phyloP scores from a whole-genome alignment of 768 basidiomycete genomes.

The Boletus rubroflammeus region DNA sequence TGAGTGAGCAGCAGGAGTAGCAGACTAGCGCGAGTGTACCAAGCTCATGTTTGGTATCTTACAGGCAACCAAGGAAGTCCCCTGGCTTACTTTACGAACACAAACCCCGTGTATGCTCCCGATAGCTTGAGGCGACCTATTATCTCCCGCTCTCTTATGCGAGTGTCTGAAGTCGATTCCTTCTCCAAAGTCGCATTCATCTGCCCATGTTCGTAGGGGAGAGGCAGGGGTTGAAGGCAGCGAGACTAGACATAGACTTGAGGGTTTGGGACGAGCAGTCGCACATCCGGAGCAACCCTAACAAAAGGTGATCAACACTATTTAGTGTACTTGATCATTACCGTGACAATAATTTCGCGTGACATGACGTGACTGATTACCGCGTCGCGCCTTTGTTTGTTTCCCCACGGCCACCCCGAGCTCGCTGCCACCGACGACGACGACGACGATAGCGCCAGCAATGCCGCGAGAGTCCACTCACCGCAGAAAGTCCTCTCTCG shows the following conservation, averaged over 20 bases:
- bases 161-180: conserved; percentile 60
- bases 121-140: conserved; percentile 32
- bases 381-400: too few relatives aligned
- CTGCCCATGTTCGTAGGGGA: conserved; percentile 46
- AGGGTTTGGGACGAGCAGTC: conserved; percentile 27
- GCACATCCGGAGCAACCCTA: conserved; percentile 38
- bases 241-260: conserved; percentile 33
- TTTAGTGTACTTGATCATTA: too few relatives aligned
- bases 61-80: conserved; percentile 32
- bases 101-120: conserved; percentile 39
- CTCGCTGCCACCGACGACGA: conserved; percentile 13
- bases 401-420: conserved; percentile 19
- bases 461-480: conserved; percentile 28
- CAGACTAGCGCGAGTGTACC: neutral
- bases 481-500: conserved; percentile 38
- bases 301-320: too few relatives aligned
- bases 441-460: conserved; percentile 1
- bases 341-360: conserved; percentile 22
- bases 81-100: conserved; percentile 35
- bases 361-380: conserved; percentile 26
- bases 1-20: conserved; percentile 52
- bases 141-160: conserved; percentile 46
- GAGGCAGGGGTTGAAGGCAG: conserved; percentile 38
- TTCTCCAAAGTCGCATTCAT: conserved; percentile 44
- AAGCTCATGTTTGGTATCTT: conserved; percentile 2